Evolutionary conservation across 2,329 filamentous ascomycete genomes (phyloP).

Genomic region (Colletotrichum spaethianum): DNA sequence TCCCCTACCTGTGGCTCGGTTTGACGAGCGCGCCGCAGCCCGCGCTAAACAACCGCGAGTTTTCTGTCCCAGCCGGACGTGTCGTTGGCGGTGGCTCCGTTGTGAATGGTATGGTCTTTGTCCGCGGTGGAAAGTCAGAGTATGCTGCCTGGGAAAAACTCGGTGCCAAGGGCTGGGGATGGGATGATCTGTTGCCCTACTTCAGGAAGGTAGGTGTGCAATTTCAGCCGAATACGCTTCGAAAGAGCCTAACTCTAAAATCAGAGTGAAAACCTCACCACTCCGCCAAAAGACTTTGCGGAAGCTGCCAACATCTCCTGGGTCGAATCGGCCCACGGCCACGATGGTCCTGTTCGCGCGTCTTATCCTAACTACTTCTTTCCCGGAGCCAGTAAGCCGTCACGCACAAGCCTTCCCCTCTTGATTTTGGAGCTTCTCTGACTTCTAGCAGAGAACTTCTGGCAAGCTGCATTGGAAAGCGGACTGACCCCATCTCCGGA

Average conservation of each 20-base stretch:
- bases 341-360: constrained; percentile 47
- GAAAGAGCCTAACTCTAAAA: background rate
- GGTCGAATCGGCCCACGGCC: constrained; percentile 45
- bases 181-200: constrained; percentile 56
- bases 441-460: constrained; percentile 42
- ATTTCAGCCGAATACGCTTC: background rate
- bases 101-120: constrained; percentile 56
- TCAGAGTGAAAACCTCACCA: constrained; percentile 42
- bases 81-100: constrained; percentile 56
- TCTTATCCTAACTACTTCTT: constrained; percentile 52
- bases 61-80: constrained; percentile 47
- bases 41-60: constrained; percentile 46
- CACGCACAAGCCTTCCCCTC: background rate
- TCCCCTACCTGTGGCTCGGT: constrained; percentile 48
- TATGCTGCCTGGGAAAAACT: constrained; percentile 60
- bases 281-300: constrained; percentile 30
- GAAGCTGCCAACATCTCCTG: constrained; percentile 36
- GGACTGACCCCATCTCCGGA: constrained; percentile 46
- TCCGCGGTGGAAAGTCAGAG: constrained; percentile 52
- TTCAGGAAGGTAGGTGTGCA: constrained; percentile 54
- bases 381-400: constrained; percentile 45
- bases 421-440: background rate
- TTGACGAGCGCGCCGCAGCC: constrained; percentile 46
- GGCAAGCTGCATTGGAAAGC: constrained; percentile 46
- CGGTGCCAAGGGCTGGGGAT: constrained; percentile 59